These are phyloP conservation scores for Sporisorium graminicola DNA, from an alignment of 1,284 basidiomycete species.

Conservation along the genomic window DNA sequence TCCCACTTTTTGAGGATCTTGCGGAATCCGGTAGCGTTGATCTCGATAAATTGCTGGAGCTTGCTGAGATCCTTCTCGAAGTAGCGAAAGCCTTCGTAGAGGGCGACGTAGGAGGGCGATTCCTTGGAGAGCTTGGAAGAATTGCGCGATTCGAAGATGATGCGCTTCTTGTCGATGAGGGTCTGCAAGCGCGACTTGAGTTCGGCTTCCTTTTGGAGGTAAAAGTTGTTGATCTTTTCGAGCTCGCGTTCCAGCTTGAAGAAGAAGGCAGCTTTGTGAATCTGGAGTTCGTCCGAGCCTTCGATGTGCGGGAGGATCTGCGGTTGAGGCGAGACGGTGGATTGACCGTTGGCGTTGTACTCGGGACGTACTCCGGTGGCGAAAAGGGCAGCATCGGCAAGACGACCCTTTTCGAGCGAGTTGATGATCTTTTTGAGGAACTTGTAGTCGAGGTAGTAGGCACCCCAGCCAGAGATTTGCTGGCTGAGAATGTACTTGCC, in stretches of 20 bases:
- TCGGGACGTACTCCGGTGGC: slow-evolving; percentile 83
- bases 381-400: slow-evolving; percentile 87
- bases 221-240: slow-evolving; percentile 99
- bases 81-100: slow-evolving; percentile 94
- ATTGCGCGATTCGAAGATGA: slow-evolving; percentile 50
- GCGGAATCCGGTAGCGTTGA: slow-evolving; percentile 96
- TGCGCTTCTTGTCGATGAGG: slow-evolving; percentile 91
- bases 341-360: slow-evolving; percentile 26
- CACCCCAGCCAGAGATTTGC: slow-evolving; percentile 96
- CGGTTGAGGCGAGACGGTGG: slow-evolving; percentile 35
- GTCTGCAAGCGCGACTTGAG: slow-evolving; percentile 89
- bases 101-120: slow-evolving; percentile 72
- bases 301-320: slow-evolving; percentile 58
- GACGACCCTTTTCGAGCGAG: slow-evolving; percentile 90
- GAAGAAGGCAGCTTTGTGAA: slow-evolving; percentile 97
- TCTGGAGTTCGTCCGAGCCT: slow-evolving; percentile 70
- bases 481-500: slow-evolving; percentile 97
- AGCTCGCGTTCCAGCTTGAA: slow-evolving; percentile 98
- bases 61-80: slow-evolving; percentile 96
- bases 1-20: slow-evolving; percentile 99
- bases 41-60: slow-evolving; percentile 95
- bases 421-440: slow-evolving; percentile 98
- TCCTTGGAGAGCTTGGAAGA: slow-evolving; percentile 60
- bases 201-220: slow-evolving; percentile 96
- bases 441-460: slow-evolving; percentile 98